phyloP scores from a whole-genome alignment of 352 stramenopile species.

The Pythium coloratum region DNA sequence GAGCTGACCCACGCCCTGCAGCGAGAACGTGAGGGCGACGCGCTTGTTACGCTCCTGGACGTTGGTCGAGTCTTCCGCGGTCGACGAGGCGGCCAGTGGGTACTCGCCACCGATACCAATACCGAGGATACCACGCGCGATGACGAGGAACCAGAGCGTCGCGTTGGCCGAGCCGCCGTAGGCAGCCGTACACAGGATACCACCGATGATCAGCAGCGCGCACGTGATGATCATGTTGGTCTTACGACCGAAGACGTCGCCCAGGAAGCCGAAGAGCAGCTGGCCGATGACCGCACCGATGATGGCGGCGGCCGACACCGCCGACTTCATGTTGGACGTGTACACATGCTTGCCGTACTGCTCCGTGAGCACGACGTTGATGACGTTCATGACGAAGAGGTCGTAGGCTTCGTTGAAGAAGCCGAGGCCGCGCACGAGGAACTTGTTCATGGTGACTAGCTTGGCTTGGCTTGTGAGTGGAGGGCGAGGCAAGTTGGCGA shows the following conservation, averaged over 20 bases:
- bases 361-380: conserved; percentile 80
- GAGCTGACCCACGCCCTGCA: conserved; percentile 59
- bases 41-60: conserved; percentile 44
- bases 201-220: conserved; percentile 56
- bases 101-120: conserved; percentile 64
- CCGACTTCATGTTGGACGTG: conserved; percentile 30
- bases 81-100: conserved; percentile 47
- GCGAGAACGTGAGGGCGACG: conserved; percentile 60
- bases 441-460: conserved; percentile 36
- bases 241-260: conserved; percentile 58
- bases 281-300: conserved; percentile 43
- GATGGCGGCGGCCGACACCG: conserved; percentile 33
- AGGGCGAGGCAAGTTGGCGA: conserved; percentile 20
- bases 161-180: conserved; percentile 48
- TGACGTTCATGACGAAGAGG: conserved; percentile 82
- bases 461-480: not conserved
- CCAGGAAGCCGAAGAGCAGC: conserved; percentile 59
- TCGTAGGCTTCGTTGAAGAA: conserved; percentile 84
- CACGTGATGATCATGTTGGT: conserved; percentile 72
- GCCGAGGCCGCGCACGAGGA: conserved; percentile 60
- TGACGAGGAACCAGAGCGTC: conserved; percentile 67
- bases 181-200: conserved; percentile 57
- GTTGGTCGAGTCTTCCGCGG: conserved; percentile 52
- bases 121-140: conserved; percentile 57
- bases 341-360: conserved; percentile 50